Percentiles rank a stretch among this genome's conserved stretches.
Evolutionary conservation across 140 eudicot genomes (phyloP).

Genomic region (Anethum foeniculum): DNA sequence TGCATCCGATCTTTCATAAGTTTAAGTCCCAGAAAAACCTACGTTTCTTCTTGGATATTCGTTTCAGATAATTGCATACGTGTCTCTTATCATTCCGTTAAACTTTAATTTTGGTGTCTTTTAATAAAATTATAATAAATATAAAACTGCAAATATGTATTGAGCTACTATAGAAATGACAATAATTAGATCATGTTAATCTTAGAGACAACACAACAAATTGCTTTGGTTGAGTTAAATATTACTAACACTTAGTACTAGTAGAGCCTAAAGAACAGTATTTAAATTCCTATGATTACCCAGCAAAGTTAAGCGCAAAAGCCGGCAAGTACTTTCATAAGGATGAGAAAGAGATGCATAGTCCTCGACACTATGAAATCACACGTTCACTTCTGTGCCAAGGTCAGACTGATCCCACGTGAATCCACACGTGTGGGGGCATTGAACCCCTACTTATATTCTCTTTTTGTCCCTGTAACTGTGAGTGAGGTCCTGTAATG

Average conservation of each 20-base stretch:
- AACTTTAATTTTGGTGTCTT: no score
- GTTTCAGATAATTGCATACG: no score
- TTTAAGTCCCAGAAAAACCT: neutral
- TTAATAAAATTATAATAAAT: no score
- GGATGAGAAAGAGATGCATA: neutral
- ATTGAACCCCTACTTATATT: neutral
- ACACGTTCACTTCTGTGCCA: neutral
- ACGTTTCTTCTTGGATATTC: neutral
- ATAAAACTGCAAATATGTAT: neutral
- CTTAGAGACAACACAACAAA: no score
- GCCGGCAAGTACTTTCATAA: neutral
- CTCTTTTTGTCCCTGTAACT: neutral
- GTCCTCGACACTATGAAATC: neutral
- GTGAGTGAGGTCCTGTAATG: neutral
- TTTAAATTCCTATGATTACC: no score
- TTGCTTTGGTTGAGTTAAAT: no score
- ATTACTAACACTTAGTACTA: no score
- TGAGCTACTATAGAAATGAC: no score
- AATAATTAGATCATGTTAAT: no score
- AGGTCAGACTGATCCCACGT: constrained; percentile 13
- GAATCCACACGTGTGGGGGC: constrained; percentile 12
- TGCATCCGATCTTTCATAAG: neutral
- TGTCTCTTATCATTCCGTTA: no score
- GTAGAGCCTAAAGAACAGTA: neutral
- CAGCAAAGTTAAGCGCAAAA: neutral